Evolutionary conservation across 441 rosid species (phyloP), one percentile per base, ranked within the genome.

Genomic region (Viola pubescens): DNA sequence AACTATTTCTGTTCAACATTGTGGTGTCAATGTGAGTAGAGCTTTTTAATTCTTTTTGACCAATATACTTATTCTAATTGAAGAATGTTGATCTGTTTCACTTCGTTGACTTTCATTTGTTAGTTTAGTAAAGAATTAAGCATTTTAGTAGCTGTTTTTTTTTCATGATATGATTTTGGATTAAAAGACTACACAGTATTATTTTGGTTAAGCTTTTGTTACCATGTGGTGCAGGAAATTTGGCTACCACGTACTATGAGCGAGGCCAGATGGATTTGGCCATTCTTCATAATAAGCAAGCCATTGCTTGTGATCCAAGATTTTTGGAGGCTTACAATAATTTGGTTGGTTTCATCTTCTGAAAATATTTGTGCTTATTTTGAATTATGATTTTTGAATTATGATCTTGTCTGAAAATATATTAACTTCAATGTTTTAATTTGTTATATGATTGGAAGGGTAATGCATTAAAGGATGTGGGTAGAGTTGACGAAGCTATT

Each of bases 271-370:
- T 83, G 66, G 99, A 91, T 62, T 54, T 85, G 81, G 91, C 99
- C 54, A 88, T 94, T 69, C 75, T 82, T 57, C 89, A 91, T 70
- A 91, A 91, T 63, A 88, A 85, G 81, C 94, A 81, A 81, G 99
- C 99, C 47, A 78, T 94, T 71, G 49, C 84, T 45, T 80, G 81
- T 56, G 99, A 94, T 80, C 80, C 86, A 34, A 80, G 92, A 73
- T 91, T 84, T 78, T 68, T 88, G 76, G 99, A 94, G 86, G 99
- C 97, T 53, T 94, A 91, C 64, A 94, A 88, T 69, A 91, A 91
- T 80, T 75, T 94, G 97, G 99, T 94, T 70, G 69, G 88, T 72
- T 58, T 52, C 63, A 14, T 14, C 52, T 37, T 58, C 16, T 26
- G 51, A 26, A 60, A 43, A 12, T 6, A 37, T 16, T 10, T 51